Conservation (phyloP, 108 stramenopile genomes). For the Aurantiochytrium sp. region DNA sequence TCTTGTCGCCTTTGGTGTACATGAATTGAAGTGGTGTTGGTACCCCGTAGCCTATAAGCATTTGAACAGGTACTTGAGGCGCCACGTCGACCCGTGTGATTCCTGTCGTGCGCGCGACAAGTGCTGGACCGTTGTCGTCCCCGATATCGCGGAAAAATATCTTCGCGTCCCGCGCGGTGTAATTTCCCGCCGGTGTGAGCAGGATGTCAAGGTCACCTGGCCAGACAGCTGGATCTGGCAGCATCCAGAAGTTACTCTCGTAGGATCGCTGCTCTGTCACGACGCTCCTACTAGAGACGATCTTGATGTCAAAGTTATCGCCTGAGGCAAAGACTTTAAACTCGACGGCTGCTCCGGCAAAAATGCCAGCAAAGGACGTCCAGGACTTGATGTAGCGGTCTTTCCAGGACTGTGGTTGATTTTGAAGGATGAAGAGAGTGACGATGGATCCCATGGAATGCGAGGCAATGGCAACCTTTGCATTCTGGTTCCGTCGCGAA, state of each 20-base stretch:
- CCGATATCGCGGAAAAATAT: not conserved
- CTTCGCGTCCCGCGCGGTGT: not conserved
- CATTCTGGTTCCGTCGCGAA: not conserved
- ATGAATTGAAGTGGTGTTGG: not conserved
- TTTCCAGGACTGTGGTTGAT: slow-evolving; percentile 20
- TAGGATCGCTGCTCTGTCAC: slow-evolving; percentile 22
- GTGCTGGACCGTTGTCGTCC: not conserved
- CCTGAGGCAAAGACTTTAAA: slow-evolving; percentile 16
- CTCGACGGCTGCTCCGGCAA: slow-evolving; percentile 16
- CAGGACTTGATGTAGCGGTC: slow-evolving; percentile 23
- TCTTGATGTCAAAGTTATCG: not conserved
- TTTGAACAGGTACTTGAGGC: not conserved
- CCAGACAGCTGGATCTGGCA: not conserved
- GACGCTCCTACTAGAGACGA: not conserved
- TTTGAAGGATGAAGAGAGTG: slow-evolving; percentile 15
- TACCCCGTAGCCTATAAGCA: not conserved
- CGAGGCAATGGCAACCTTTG: not conserved
- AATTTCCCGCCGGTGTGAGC: not conserved
- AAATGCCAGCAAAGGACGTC: slow-evolving; percentile 19
- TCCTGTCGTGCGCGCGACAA: not conserved
- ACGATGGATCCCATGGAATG: slow-evolving; percentile 26
- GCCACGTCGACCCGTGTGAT: not conserved
- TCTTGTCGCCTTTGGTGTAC: not conserved
- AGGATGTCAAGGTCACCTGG: not conserved
- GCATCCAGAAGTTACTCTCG: slow-evolving; percentile 30